Percentiles rank a stretch among this genome's conserved stretches.
phyloP scores from a whole-genome alignment of 2,329 filamentous ascomycete genomes.

The Orbilia blumenaviensis region DNA sequence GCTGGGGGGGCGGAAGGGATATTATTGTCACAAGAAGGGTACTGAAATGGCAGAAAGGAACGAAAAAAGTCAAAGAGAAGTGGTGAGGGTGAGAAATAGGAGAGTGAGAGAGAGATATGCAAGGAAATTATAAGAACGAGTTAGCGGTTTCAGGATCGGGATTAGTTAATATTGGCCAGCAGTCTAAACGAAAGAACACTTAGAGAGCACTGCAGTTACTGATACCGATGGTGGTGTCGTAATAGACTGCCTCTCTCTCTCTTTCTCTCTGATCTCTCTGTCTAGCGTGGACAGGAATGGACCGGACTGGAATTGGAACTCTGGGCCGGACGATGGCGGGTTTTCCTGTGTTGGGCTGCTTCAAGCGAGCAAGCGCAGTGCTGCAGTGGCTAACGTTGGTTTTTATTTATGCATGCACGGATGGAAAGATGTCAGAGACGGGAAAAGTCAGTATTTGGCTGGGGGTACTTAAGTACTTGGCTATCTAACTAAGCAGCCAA shows the following conservation, averaged over 20 bases:
- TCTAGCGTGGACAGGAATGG: too few relatives aligned
- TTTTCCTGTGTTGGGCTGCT: constrained; percentile 16
- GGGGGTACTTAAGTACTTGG: too few relatives aligned
- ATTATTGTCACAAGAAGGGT: background rate
- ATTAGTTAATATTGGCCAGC: constrained; percentile 8
- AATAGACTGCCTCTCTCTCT: background rate
- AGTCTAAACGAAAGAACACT: too few relatives aligned
- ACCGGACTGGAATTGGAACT: background rate
- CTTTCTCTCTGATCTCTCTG: too few relatives aligned
- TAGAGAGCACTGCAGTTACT: constrained; percentile 8
- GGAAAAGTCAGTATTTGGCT: too few relatives aligned
- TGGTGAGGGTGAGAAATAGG: background rate
- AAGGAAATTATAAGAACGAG: too few relatives aligned
- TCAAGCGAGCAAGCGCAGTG: constrained; percentile 15
- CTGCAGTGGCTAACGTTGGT: too few relatives aligned
- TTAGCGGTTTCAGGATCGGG: background rate
- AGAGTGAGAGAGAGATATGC: too few relatives aligned
- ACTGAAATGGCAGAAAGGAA: too few relatives aligned
- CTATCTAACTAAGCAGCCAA: too few relatives aligned
- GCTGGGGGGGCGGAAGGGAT: background rate
- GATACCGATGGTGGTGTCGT: constrained; percentile 1
- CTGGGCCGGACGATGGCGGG: background rate
- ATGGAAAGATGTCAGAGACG: background rate
- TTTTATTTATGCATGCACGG: background rate
- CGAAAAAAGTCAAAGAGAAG: background rate